Conservation (phyloP, 225 moss, liverwort and hornwort species). For the Straminergon stramineum region DNA sequence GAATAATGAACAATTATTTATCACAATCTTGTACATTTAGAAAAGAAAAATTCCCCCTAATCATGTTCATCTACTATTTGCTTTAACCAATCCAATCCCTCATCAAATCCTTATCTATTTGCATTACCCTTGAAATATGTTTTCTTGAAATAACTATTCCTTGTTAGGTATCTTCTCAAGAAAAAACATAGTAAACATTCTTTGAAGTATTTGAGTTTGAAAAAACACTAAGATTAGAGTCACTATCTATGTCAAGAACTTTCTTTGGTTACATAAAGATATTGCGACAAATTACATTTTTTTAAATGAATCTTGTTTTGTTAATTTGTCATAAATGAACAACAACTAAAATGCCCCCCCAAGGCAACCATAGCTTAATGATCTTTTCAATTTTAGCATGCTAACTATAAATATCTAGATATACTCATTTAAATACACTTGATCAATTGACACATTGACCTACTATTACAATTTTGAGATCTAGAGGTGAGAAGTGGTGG, state of each 20-base stretch:
- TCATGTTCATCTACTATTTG: fast-evolving
- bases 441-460: not conserved
- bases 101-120: not conserved
- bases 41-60: not conserved
- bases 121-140: fast-evolving
- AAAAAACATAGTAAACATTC: not conserved
- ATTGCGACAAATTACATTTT: fast-evolving
- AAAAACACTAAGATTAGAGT: fast-evolving
- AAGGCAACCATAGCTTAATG: not conserved
- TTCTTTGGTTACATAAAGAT: not conserved
- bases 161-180: not conserved
- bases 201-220: not conserved
- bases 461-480: not conserved
- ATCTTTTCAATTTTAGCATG: not conserved
- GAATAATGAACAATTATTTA: not conserved
- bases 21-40: not conserved
- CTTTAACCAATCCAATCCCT: not conserved
- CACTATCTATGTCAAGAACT: not conserved
- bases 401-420: not conserved
- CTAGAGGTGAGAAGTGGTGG: no score
- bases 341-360: not conserved
- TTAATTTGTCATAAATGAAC: fast-evolving
- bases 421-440: not conserved
- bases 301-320: not conserved
- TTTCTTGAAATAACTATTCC: not conserved